Evolutionary conservation across 2,329 filamentous ascomycete genomes (phyloP), one percentile per base, ranked within the genome.

Genomic region (Pseudogymnoascus sp.): DNA sequence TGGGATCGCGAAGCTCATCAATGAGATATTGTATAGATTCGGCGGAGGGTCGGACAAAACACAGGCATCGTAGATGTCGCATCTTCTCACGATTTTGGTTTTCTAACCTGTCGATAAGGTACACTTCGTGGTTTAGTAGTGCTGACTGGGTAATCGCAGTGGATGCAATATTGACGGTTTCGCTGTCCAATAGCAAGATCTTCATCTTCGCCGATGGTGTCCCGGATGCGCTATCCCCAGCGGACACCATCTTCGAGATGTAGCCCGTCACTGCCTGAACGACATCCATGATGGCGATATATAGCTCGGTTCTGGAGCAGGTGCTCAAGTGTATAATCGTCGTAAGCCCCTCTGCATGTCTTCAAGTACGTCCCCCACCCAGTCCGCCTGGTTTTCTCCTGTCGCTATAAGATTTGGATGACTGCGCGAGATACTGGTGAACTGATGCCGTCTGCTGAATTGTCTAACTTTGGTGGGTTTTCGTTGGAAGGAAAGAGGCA

Each of bases 131-230:
- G 73, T 91, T 96, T 66, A 99, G 86, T 19, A 99, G 85, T 40
- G 91, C 87, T 28, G 95, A 99, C 75, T 99, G 96, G 1, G 95
- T 98, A 65, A 93, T 93, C 62, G 95, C 93, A 4, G 93, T 96
- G 8, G 96, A 99, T 19, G 97, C 87, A 69, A 98, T 96, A 14
- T 91, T 86, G 22, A 98, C 89, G 68, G 95, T 99, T 77, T 98
- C 95, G 77, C 86, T 89, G 76, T 99, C 95, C 70, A 99, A 81
- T 67, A 99, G 81, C 63, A 99, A 80, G 65, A 98, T 95, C 86
- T 99, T 99, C 95, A 99, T 99, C 81, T 97, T 98, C 43, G 90
- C 85, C 22, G 90, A 88, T 60, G 88, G 82, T 50, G 85, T 83
- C 65, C 85, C 84, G 46, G 82, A 78, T 60, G 85, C 81, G 72